Base-by-base conservation (phyloP, 768 basidiomycete genomes). In the Lactarius trivialis region DNA sequence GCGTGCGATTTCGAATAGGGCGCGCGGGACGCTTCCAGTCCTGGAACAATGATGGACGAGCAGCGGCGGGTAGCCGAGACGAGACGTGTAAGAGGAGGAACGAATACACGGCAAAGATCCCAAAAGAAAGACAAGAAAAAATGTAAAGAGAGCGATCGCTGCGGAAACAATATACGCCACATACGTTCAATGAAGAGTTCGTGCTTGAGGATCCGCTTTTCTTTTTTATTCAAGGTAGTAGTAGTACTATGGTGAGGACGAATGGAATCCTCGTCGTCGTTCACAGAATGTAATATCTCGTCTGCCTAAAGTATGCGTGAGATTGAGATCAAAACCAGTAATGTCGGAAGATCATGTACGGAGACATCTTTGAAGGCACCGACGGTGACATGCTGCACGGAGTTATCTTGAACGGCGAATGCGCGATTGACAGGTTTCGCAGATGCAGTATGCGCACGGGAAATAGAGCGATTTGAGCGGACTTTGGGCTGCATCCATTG, bases 1-100 rank as follows among this genome's bases (percentile, higher is more conserved):
- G 74, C 76, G 69, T 91, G 89, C 21, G 84, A 86, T 72, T 85
- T 91, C 0, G 89, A 91, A 69, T 87, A 84, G 21, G 83, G 83
- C 0, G 78, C 73, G 41, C 72, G 74, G 7, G 77, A 76, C 4
- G 76, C 72, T 61, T 79, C 82, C 50, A 91, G 72, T 7, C 76
- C 83, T 85, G 60, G 21, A 28, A 19, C 36, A 48, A 21, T 45
- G 61, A 51, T 41, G 30, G 48, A 57, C 32, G 36, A n/a, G n/a
- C 26, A 8, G 51, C n/a, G 12, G 36, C n/a, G n/a, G 49, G 30
- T 34, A 52, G 19, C 50, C 61, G 56, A 36, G 36, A 36, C 36
- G 36, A 57, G 60, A 30, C 34, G 54, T 28, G 12, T 14, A 11
- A 49, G 39, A 36, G 45, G 26, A 48, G 24, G n/a, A 36, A 36